Evolutionary conservation across 2,329 filamentous ascomycete genomes (phyloP).

Genomic region (Emmonsiellopsis sp.): DNA sequence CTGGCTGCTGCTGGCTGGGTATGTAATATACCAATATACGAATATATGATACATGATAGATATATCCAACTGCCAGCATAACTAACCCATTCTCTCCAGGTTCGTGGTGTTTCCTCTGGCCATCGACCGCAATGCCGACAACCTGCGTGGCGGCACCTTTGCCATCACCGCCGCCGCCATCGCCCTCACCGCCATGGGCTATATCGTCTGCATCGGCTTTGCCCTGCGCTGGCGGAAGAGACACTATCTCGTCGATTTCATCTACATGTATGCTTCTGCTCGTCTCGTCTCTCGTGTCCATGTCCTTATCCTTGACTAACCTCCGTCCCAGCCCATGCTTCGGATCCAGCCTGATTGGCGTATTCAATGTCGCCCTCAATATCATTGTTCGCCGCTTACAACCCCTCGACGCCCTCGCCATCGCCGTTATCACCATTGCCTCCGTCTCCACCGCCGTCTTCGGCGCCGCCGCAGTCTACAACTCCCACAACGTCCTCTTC

Average conservation of each 20-base stretch:
- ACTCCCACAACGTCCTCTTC: conserved; percentile 14
- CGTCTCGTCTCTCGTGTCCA: not conserved
- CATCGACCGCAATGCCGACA: conserved; percentile 14
- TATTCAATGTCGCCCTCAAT: conserved; percentile 26
- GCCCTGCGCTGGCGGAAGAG: conserved; percentile 14
- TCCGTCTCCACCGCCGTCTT: conserved; percentile 20
- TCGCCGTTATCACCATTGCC: conserved; percentile 19
- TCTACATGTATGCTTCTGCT: conserved; percentile 22
- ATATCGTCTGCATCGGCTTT: conserved; percentile 17
- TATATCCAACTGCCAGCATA: not conserved
- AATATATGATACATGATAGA: not conserved
- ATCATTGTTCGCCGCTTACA: conserved; percentile 20
- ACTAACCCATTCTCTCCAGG: conserved; percentile 9
- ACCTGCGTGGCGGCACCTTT: conserved; percentile 15
- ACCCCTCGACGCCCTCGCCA: conserved; percentile 18
- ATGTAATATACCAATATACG: conserved; percentile 3
- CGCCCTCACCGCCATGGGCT: conserved; percentile 19
- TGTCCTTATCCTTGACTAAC: not conserved
- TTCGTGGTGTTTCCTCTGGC: conserved; percentile 23
- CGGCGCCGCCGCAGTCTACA: conserved; percentile 18
- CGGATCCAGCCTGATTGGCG: conserved; percentile 20
- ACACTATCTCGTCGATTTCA: conserved; percentile 19
- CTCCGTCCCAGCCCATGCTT: conserved; percentile 12
- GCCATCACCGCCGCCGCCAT: conserved; percentile 18
- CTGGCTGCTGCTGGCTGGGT: conserved; percentile 22